These are phyloP conservation scores for Westerdykella sp. DNA, from an alignment of 2,329 filamentous ascomycete genomes.

Conservation along the genomic window DNA sequence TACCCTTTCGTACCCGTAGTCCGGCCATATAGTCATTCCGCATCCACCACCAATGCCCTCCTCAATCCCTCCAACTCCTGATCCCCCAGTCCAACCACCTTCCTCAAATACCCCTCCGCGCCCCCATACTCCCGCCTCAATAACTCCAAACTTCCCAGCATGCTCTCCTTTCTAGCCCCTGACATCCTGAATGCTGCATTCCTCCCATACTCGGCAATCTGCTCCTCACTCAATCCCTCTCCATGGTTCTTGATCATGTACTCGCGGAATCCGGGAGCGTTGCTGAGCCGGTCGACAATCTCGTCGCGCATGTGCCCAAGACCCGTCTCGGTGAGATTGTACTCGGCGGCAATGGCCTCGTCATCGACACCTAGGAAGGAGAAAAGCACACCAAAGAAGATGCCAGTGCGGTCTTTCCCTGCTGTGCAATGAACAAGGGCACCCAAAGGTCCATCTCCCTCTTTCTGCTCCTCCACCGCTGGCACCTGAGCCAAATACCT, in stretches of 20 bases:
- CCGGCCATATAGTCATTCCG: conserved; percentile 5
- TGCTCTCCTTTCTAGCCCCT: conserved; percentile 44
- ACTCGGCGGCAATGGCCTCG: conserved; percentile 57
- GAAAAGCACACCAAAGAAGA: conserved; percentile 61
- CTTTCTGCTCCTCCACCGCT: conserved; percentile 9
- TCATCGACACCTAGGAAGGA: conserved; percentile 57
- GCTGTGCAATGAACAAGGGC: conserved; percentile 68
- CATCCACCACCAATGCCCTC: conserved; percentile 16
- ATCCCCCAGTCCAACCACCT: conserved; percentile 52
- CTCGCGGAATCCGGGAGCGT: conserved; percentile 18
- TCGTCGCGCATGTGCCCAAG: conserved; percentile 42
- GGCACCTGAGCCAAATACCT: conserved; percentile 47
- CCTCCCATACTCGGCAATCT: conserved; percentile 18
- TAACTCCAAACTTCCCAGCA: conserved; percentile 48
- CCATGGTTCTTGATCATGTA: conserved; percentile 14
- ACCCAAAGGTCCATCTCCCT: conserved; percentile 32
- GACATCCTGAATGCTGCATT: conserved; percentile 31
- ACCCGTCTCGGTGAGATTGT: conserved; percentile 59
- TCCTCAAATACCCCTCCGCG: conserved; percentile 56
- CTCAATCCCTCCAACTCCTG: conserved; percentile 49
- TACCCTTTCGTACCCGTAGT: not conserved
- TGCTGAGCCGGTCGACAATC: conserved; percentile 48
- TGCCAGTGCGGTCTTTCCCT: conserved; percentile 71
- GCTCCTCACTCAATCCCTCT: conserved; percentile 38
- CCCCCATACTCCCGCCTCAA: conserved; percentile 57